Evolutionary conservation across 805 yeast genomes (phyloP).

Genomic region (Ogataea naganishii): DNA sequence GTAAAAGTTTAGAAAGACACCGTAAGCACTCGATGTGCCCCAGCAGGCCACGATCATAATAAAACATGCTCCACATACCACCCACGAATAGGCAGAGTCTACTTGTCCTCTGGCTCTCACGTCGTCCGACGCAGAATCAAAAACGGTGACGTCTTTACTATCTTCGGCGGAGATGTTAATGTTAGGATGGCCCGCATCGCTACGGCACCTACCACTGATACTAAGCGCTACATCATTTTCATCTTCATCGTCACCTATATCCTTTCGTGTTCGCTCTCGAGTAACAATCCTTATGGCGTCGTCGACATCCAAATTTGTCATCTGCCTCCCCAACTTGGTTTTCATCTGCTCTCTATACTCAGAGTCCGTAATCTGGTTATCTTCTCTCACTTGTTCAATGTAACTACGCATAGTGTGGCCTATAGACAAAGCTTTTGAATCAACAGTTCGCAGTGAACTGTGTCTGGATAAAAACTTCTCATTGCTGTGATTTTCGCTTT

Average conservation of each 20-base stretch:
- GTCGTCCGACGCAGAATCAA: too few relatives aligned
- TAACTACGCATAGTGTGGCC: too few relatives aligned
- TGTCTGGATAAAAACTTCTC: too few relatives aligned
- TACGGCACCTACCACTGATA: too few relatives aligned
- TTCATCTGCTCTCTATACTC: slow-evolving; percentile 5
- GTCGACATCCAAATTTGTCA: slow-evolving; percentile 14
- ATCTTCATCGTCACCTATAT: slow-evolving; percentile 2
- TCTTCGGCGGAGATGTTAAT: too few relatives aligned
- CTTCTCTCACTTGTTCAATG: slow-evolving; percentile 14
- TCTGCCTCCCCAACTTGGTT: slow-evolving; percentile 12
- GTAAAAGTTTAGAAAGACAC: slow-evolving; percentile 49
- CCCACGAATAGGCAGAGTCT: slow-evolving; percentile 62
- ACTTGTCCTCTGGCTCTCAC: slow-evolving; percentile 35
- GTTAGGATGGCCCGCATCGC: too few relatives aligned
- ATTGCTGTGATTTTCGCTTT: too few relatives aligned
- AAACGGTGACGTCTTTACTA: too few relatives aligned
- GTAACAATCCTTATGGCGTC: slow-evolving; percentile 18
- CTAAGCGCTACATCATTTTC: slow-evolving; percentile 4
- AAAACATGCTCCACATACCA: slow-evolving; percentile 30
- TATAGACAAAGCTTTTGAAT: too few relatives aligned
- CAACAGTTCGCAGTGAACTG: too few relatives aligned
- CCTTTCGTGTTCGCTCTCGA: slow-evolving; percentile 3
- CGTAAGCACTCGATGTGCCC: slow-evolving; percentile 59
- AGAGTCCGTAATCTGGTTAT: slow-evolving; percentile 11
- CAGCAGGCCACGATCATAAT: slow-evolving; percentile 43